These are phyloP conservation scores for Pseudozyma sp. DNA, from an alignment of 1,284 basidiomycete species.

Conservation along the genomic window DNA sequence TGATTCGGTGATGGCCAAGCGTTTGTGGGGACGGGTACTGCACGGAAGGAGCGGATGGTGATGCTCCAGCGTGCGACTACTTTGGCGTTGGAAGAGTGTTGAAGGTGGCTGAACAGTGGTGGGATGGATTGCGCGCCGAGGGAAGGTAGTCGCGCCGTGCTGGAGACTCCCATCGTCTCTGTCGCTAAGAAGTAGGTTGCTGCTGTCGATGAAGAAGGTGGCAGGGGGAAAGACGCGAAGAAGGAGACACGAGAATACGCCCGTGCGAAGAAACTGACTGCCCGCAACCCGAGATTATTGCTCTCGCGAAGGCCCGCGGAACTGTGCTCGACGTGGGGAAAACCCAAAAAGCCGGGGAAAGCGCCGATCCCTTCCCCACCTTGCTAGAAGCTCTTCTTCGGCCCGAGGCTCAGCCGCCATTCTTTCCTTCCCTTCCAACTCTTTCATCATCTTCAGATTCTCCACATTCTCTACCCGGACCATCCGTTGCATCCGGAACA, in stretches of 20 bases:
- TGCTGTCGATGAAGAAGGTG: neutral
- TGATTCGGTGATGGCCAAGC: constrained; percentile 34
- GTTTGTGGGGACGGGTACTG: constrained; percentile 44
- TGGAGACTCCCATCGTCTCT: constrained; percentile 42
- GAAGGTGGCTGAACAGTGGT: constrained; percentile 48
- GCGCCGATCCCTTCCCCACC: neutral
- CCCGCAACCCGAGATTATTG: neutral
- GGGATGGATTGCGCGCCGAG: constrained; percentile 50
- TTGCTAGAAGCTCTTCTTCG: too few relatives aligned
- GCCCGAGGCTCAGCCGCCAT: constrained; percentile 6
- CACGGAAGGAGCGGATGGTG: constrained; percentile 56
- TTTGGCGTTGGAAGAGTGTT: constrained; percentile 40
- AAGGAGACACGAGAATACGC: neutral
- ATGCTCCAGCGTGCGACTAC: constrained; percentile 49
- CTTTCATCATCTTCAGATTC: too few relatives aligned
- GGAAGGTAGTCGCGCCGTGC: constrained; percentile 42
- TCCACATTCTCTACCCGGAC: neutral
- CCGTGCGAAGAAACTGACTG: neutral
- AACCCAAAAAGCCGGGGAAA: neutral
- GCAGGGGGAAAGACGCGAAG: neutral
- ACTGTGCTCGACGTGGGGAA: neutral
- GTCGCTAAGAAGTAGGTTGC: neutral
- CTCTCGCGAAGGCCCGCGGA: neutral
- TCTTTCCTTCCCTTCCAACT: neutral
- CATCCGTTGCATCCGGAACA: neutral